Conservation (phyloP, 2,329 filamentous ascomycete genomes). For the Grosmannia clavigera region DNA sequence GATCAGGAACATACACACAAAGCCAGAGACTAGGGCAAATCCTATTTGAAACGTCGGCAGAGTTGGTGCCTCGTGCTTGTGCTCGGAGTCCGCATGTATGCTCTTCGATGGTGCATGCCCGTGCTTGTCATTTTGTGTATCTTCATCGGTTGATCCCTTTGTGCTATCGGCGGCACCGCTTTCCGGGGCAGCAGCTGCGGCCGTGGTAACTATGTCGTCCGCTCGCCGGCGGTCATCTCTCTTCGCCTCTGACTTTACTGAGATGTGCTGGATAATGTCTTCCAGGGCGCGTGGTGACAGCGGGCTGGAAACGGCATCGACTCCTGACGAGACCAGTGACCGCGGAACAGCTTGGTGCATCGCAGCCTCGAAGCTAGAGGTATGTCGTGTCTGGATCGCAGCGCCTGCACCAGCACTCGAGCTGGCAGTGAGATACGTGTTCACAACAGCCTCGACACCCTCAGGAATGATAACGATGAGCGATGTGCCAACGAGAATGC, state of each 20-base stretch:
- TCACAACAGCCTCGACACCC: constrained; percentile 81
- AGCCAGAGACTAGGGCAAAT: constrained; percentile 74
- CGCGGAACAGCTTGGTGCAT: not conserved
- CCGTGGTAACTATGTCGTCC: not conserved
- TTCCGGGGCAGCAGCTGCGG: not conserved
- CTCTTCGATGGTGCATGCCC: not conserved
- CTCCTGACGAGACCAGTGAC: not conserved
- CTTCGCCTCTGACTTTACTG: not conserved
- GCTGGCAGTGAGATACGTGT: constrained; percentile 21
- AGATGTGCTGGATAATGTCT: not conserved
- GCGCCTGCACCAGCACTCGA: not conserved
- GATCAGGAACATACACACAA: constrained; percentile 93
- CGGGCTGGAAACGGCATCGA: not conserved
- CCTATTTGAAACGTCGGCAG: constrained; percentile 69
- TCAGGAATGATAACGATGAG: constrained; percentile 97
- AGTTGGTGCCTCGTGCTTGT: constrained; percentile 21
- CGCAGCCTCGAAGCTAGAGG: not conserved
- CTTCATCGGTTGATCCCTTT: not conserved
- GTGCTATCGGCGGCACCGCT: not conserved
- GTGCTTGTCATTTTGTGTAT: not conserved
- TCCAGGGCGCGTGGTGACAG: not conserved
- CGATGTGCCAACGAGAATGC: constrained; percentile 86
- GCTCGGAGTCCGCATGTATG: constrained; percentile 1
- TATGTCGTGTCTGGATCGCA: not conserved
- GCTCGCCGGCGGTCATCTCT: not conserved